phyloP scores from a whole-genome alignment of 179 eudicot genomes.

The Heliamphora pulchella region DNA sequence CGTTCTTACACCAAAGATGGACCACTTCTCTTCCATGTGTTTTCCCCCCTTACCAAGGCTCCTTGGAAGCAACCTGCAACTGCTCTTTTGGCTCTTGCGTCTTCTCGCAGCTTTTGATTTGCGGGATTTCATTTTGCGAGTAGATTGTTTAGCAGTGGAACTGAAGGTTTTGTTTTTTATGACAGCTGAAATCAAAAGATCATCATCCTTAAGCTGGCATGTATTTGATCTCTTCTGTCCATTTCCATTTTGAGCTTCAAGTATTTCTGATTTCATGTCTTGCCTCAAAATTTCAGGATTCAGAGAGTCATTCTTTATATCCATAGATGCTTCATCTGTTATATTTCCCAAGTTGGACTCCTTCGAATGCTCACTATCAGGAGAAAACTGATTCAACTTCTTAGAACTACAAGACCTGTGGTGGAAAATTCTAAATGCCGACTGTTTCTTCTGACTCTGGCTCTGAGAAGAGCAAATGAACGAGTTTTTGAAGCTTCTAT shows the following conservation, averaged over 20 bases:
- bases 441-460: conserved; percentile 15
- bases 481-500: conserved; percentile 16
- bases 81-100: conserved; percentile 60
- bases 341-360: conserved; percentile 15
- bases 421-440: conserved; percentile 11
- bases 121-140: conserved; percentile 20
- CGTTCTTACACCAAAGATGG: conserved; percentile 46
- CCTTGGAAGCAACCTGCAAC: conserved; percentile 77
- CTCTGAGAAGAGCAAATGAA: conserved; percentile 15
- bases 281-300: conserved; percentile 23
- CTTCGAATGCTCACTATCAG: conserved; percentile 12
- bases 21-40: conserved; percentile 52
- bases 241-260: conserved; percentile 14
- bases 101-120: conserved; percentile 44
- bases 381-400: conserved; percentile 10
- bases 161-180: conserved; percentile 43
- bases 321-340: conserved; percentile 12
- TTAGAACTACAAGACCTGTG: conserved; percentile 11
- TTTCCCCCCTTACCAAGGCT: conserved; percentile 57
- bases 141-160: conserved; percentile 28
- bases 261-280: conserved; percentile 19
- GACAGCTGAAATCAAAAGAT: conserved; percentile 68
- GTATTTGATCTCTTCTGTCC: conserved; percentile 35
- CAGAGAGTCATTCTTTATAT: background rate
- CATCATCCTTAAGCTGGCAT: conserved; percentile 60